Conservation (phyloP, 129 eudicot genomes). For the Flaveria ramosissima region DNA sequence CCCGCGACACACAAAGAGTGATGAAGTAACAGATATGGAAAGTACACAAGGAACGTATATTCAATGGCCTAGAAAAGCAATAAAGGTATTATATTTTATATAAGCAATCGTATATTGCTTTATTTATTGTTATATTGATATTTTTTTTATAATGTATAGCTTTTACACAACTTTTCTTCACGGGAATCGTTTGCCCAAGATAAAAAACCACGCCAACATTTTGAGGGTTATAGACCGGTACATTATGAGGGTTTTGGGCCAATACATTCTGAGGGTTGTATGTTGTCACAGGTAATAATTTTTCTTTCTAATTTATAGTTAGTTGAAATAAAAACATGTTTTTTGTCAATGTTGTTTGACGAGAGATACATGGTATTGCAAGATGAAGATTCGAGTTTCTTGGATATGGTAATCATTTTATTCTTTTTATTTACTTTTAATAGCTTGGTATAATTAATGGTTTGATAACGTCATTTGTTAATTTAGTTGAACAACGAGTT, state of each 20-base stretch:
- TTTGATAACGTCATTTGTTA: neutral
- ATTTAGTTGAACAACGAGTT: neutral
- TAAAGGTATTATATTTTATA: neutral
- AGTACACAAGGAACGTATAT: neutral
- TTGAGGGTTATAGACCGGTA: too few species aligned
- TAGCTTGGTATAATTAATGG: neutral
- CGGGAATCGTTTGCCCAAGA: neutral
- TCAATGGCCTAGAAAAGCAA: conserved; percentile 1
- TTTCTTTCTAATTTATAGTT: too few species aligned
- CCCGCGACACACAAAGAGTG: neutral
- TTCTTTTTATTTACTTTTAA: too few species aligned
- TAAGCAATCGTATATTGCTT: neutral
- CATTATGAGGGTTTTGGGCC: neutral
- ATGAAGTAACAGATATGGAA: neutral
- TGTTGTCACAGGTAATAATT: too few species aligned
- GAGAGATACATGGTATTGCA: neutral
- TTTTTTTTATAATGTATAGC: neutral
- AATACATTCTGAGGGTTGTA: neutral
- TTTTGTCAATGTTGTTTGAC: neutral
- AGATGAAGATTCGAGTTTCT: neutral
- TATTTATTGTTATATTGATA: neutral
- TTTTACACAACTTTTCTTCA: neutral
- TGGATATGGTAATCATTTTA: neutral
- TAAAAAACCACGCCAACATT: too few species aligned
- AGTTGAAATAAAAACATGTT: too few species aligned